These are phyloP conservation scores for Aquilaria sinensis DNA, from an alignment of 345 rosid genomes.

Conservation along the genomic window DNA sequence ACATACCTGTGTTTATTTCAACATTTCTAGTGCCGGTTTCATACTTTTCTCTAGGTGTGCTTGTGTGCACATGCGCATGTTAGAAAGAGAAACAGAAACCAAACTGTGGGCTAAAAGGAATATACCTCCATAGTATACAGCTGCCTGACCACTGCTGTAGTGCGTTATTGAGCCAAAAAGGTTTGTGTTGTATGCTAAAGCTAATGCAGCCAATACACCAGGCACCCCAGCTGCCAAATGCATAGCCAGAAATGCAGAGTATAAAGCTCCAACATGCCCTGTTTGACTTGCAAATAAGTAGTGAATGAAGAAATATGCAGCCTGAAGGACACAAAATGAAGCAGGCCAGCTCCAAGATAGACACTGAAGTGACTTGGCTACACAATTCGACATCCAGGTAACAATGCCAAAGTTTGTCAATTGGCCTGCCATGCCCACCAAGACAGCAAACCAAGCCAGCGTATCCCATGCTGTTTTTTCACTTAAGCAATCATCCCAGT, in stretches of 20 bases:
- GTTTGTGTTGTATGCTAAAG: slow-evolving; percentile 86
- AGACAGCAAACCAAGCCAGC: slow-evolving; percentile 86
- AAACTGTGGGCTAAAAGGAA: slow-evolving; percentile 6
- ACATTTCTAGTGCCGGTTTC: too few relatives aligned
- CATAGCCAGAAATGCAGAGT: slow-evolving; percentile 98
- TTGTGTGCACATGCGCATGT: neutral
- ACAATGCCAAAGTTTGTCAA: slow-evolving; percentile 85
- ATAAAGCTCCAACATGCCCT: slow-evolving; percentile 91
- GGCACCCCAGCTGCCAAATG: slow-evolving; percentile 91
- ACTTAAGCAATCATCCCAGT: slow-evolving; percentile 93
- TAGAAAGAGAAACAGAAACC: neutral
- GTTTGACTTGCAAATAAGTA: slow-evolving; percentile 97
- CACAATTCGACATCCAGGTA: slow-evolving; percentile 78
- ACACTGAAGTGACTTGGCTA: slow-evolving; percentile 58
- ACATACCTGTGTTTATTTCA: too few relatives aligned
- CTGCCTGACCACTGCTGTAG: slow-evolving; percentile 98
- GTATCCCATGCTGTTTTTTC: slow-evolving; percentile 99
- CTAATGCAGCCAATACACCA: slow-evolving; percentile 66
- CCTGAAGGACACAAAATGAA: slow-evolving; percentile 82
- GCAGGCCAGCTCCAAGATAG: slow-evolving; percentile 89
- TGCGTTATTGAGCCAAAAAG: slow-evolving; percentile 95
- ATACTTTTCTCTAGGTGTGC: neutral
- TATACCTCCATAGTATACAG: slow-evolving; percentile 93
- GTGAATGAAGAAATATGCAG: slow-evolving; percentile 88
- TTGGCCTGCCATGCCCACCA: slow-evolving; percentile 97